Evolutionary conservation across 2,329 filamentous ascomycete species (phyloP), one percentile per base, ranked within the genome.

Genomic region (Colletotrichum sp.): DNA sequence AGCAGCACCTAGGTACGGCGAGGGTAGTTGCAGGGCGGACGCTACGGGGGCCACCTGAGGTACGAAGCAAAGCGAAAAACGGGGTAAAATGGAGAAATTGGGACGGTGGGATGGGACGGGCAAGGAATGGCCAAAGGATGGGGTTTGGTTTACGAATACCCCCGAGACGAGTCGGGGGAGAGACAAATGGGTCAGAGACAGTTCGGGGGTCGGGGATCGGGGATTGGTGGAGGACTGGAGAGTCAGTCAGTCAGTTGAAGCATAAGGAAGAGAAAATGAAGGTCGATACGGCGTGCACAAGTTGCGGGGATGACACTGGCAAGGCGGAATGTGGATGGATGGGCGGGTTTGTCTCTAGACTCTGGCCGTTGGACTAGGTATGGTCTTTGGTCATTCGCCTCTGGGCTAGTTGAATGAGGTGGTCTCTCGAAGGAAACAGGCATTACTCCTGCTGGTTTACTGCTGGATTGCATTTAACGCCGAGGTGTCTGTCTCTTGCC

Each of bases 1-100:
- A 29, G 36, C 63, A 32, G 36, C 15, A 19, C 25, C 39, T 49
- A 49, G 44, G 36, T 16, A 5, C 15, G 36, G 36, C 15, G 36
- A 39, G 3, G 36, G 36, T 32, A 65, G 34, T 13, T 19, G 29
- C 57, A 70, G 39, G 59, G 25, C 19, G 57, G 57, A 61, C 57
- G 12, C 16, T 52, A 52, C 44, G n/a, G 39, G 44, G n/a, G n/a
- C n/a, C 44, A 52, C 44, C 44, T 22, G 11, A 44, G 39, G 39
- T 44, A 52, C 13, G 16, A n/a, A 29, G 30, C 29, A 69, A 25
- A 75, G 36, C 64, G 63, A 69, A 65, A 76, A 73, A 76, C 44
- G 73, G 73, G 73, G 73, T 76, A 76, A 72, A 64, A 57, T 69
- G 73, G 73, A 64, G 71, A 74, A 69, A 25, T 63, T 59, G 67